Evolutionary conservation across 148 eudicot species (phyloP).

Genomic region (Vaccinium vitisidaea): DNA sequence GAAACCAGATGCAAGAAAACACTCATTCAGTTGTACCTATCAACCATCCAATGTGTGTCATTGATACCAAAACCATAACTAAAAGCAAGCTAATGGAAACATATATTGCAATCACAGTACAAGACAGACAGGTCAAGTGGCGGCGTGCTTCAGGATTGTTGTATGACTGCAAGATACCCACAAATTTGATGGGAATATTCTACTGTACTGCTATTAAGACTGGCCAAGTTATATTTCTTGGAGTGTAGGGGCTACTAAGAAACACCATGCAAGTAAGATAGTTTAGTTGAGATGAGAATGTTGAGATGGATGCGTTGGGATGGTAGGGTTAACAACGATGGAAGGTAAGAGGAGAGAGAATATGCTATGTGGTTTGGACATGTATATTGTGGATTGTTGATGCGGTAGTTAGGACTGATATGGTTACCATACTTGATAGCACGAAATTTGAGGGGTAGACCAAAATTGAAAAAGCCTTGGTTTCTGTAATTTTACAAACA

Average conservation of each 20-base stretch:
- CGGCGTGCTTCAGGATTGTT: too few species aligned
- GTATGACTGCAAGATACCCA: too few species aligned
- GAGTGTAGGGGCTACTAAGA: neutral
- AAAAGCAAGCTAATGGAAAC: neutral
- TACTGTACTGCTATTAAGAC: neutral
- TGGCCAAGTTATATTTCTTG: neutral
- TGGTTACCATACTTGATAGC: neutral
- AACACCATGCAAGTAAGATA: neutral
- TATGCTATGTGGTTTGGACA: neutral
- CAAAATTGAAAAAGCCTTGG: neutral
- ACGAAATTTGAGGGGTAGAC: neutral
- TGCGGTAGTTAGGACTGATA: neutral
- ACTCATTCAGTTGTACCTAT: neutral
- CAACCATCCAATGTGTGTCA: neutral
- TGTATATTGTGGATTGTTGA: neutral
- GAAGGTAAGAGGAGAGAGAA: neutral
- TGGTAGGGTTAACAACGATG: neutral
- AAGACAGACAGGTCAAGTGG: too few species aligned
- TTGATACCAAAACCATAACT: neutral
- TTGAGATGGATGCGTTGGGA: neutral
- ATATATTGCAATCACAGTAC: neutral
- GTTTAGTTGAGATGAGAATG: neutral
- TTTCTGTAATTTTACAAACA: neutral
- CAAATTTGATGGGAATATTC: neutral
- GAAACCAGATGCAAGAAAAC: neutral